Conservation (phyloP, 352 stramenopile species). For the Labyrinthula sp. region DNA sequence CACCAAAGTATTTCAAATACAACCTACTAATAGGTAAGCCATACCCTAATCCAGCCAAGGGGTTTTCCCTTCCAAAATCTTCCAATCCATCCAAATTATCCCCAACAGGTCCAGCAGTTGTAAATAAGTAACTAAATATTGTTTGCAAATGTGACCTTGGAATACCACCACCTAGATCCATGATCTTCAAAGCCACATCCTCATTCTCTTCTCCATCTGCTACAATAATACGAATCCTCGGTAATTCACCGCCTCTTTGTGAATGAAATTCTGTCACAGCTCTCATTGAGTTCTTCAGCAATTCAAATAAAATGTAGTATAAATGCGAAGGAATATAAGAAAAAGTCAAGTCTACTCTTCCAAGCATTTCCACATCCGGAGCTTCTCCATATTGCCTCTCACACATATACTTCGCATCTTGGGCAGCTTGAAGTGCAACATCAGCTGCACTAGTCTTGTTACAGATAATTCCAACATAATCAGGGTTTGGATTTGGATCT, state of each 20-base stretch:
- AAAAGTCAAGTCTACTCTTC: slow-evolving; percentile 92
- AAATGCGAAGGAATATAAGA: slow-evolving; percentile 77
- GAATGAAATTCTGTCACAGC: slow-evolving; percentile 91
- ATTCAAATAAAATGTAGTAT: slow-evolving; percentile 95
- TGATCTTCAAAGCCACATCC: slow-evolving; percentile 98
- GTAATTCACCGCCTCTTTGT: slow-evolving; percentile 88
- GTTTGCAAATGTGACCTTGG: slow-evolving; percentile 82
- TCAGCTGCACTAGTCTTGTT: slow-evolving; percentile 80
- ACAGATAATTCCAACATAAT: slow-evolving; percentile 63
- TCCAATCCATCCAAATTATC: slow-evolving; percentile 24
- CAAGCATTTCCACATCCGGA: slow-evolving; percentile 89
- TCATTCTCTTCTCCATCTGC: slow-evolving; percentile 95
- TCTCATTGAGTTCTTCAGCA: slow-evolving; percentile 98
- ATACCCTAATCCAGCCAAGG: slow-evolving; percentile 64
- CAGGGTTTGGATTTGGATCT: slow-evolving; percentile 26
- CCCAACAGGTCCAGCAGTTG: slow-evolving; percentile 50
- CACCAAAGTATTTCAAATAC: slow-evolving; percentile 98
- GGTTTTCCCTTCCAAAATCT: slow-evolving; percentile 26
- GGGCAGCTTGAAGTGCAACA: slow-evolving; percentile 81
- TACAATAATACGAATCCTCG: slow-evolving; percentile 96
- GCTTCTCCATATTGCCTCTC: slow-evolving; percentile 94
- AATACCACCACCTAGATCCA: slow-evolving; percentile 97
- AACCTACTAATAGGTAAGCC: slow-evolving; percentile 67
- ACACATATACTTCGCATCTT: slow-evolving; percentile 95
- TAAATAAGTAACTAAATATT: slow-evolving; percentile 99